phyloP scores from a whole-genome alignment of 306 rosid genomes.

The Trifolium fragiferum region DNA sequence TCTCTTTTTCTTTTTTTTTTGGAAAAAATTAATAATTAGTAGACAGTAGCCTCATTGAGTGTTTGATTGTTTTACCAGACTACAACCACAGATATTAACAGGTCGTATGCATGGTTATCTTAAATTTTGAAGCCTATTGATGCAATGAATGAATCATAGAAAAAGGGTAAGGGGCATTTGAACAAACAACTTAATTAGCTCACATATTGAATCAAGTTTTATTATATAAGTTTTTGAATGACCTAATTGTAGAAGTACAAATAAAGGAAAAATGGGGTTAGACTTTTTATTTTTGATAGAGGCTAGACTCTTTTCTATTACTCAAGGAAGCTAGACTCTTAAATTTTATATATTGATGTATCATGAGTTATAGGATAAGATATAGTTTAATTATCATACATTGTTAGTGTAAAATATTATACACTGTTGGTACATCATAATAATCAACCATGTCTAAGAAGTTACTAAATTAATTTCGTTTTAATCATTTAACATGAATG shows the following conservation, averaged over 20 bases:
- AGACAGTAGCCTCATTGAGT: background rate
- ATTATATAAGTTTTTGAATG: background rate
- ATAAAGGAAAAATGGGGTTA: background rate
- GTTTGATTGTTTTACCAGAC: background rate
- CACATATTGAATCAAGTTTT: background rate
- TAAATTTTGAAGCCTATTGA: constrained; percentile 6
- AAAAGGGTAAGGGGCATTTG: background rate
- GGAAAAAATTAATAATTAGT: background rate
- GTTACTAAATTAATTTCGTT: background rate
- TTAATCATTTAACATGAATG: too few relatives aligned
- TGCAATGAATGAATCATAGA: constrained; percentile 8
- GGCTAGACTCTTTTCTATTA: background rate
- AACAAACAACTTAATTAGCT: background rate
- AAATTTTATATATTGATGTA: background rate
- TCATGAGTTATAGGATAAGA: background rate
- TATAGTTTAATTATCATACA: too few relatives aligned
- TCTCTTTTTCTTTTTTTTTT: background rate
- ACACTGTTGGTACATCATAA: too few relatives aligned
- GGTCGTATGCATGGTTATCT: constrained; percentile 5
- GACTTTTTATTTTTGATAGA: background rate
- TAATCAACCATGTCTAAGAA: too few relatives aligned
- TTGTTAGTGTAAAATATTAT: too few relatives aligned
- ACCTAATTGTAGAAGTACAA: background rate
- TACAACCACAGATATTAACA: background rate
- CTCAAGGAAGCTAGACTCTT: background rate